These are phyloP conservation scores for Leccinellum albellum DNA, from an alignment of 768 basidiomycete genomes.

Conservation along the genomic window DNA sequence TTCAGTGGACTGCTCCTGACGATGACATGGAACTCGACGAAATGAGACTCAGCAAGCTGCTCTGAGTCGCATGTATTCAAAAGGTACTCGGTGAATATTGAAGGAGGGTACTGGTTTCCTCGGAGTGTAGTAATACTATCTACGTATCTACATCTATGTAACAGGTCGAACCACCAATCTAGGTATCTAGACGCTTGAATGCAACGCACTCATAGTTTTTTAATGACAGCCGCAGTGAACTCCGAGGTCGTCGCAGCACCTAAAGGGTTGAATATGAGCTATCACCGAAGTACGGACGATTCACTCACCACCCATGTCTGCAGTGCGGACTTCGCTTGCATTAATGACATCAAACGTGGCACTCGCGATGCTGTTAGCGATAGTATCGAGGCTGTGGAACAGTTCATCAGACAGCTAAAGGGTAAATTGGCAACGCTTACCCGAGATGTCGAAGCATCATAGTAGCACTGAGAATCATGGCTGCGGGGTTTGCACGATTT, in stretches of 20 bases:
- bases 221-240: slow-evolving; percentile 90
- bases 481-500: slow-evolving; percentile 94
- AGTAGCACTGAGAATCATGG: slow-evolving; percentile 94
- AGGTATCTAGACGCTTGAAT: neutral
- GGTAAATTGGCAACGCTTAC: slow-evolving; percentile 39
- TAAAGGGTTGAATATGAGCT: slow-evolving; percentile 27
- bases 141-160: slow-evolving; percentile 24
- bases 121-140: slow-evolving; percentile 11
- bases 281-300: neutral
- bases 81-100: neutral
- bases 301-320: slow-evolving; percentile 88
- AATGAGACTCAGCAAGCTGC: slow-evolving; percentile 32
- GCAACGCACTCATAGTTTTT: slow-evolving; percentile 50
- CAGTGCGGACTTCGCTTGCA: slow-evolving; percentile 82
- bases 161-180: slow-evolving; percentile 6
- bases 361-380: slow-evolving; percentile 90
- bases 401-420: slow-evolving; percentile 12
- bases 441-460: slow-evolving; percentile 98
- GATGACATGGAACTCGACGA: slow-evolving; percentile 45
- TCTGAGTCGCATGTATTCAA: slow-evolving; percentile 1
- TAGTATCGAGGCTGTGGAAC: slow-evolving; percentile 68
- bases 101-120: slow-evolving; percentile 18
- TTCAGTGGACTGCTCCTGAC: slow-evolving; percentile 44
- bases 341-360: slow-evolving; percentile 93
- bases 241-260: slow-evolving; percentile 90